Conservation (phyloP, 2,329 filamentous ascomycete species). For the Ustulina deusta region DNA sequence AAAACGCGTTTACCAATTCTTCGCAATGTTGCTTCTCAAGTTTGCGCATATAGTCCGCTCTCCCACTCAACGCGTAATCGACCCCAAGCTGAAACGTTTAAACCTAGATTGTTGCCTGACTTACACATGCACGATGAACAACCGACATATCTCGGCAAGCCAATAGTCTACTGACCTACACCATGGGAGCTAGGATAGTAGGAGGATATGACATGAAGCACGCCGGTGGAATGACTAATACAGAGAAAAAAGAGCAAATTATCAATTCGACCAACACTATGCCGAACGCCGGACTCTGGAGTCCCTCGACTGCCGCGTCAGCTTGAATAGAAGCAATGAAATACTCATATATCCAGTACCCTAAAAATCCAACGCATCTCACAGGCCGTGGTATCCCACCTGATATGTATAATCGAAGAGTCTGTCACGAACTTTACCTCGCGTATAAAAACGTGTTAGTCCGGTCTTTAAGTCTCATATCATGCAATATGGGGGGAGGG, state of each 20-base stretch:
- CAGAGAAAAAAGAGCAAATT: background rate
- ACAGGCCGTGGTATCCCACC: background rate
- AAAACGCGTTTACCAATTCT: background rate
- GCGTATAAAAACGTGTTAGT: background rate
- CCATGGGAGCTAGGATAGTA: background rate
- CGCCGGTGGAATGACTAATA: no score
- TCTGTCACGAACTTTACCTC: background rate
- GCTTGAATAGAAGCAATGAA: background rate
- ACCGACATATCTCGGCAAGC: background rate
- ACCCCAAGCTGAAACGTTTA: background rate
- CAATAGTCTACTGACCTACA: background rate
- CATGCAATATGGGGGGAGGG: background rate
- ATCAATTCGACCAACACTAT: background rate
- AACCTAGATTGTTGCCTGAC: background rate
- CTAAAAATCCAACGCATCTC: background rate
- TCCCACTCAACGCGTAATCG: background rate
- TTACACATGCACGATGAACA: background rate
- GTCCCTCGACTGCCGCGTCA: background rate
- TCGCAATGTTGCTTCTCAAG: background rate
- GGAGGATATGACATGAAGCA: background rate
- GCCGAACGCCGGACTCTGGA: background rate
- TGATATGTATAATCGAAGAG: background rate
- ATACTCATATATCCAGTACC: no score
- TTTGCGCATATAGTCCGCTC: background rate
- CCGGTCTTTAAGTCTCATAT: no score